These are phyloP conservation scores for Fusarium sp. DNA, from an alignment of 2,329 filamentous ascomycete genomes.

Conservation along the genomic window DNA sequence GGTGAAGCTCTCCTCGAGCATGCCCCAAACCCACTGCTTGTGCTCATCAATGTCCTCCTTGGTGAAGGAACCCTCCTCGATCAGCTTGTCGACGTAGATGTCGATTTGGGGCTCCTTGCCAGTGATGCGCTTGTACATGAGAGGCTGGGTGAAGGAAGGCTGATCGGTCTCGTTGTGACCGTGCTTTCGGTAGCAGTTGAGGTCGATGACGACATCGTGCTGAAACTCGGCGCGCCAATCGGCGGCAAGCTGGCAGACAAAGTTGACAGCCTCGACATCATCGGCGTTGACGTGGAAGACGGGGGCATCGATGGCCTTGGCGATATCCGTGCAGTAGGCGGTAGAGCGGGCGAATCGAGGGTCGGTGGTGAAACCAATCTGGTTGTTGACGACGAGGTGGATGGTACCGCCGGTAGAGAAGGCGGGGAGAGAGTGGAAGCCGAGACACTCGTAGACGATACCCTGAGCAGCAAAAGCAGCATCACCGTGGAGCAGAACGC, in stretches of 20 bases:
- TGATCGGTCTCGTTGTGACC: slow-evolving; percentile 99
- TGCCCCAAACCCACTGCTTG: slow-evolving; percentile 99
- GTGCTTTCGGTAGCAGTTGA: slow-evolving; percentile 99
- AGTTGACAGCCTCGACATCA: slow-evolving; percentile 98
- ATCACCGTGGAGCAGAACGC: slow-evolving; percentile 95
- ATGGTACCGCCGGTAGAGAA: slow-evolving; percentile 98
- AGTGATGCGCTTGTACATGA: slow-evolving; percentile 99
- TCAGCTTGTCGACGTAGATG: slow-evolving; percentile 90
- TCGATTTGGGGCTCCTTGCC: slow-evolving; percentile 87
- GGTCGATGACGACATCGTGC: slow-evolving; percentile 96
- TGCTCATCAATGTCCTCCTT: slow-evolving; percentile 99
- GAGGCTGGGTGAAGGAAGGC: slow-evolving; percentile 98
- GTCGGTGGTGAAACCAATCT: slow-evolving; percentile 99
- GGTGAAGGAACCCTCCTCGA: slow-evolving; percentile 93
- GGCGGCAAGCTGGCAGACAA: slow-evolving; percentile 94
- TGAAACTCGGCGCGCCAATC: slow-evolving; percentile 99
- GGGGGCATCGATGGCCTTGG: slow-evolving; percentile 97
- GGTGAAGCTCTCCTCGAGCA: slow-evolving; percentile 97
- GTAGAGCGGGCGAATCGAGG: slow-evolving; percentile 97
- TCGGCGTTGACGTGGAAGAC: slow-evolving; percentile 99
- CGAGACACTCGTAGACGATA: slow-evolving; percentile 98
- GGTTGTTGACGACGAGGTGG: slow-evolving; percentile 98
- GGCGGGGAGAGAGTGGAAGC: slow-evolving; percentile 93
- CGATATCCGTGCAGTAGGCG: slow-evolving; percentile 98
- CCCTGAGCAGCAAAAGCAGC: slow-evolving; percentile 97